Conservation (phyloP, 768 basidiomycete species). For the Termitomyces sp. region DNA sequence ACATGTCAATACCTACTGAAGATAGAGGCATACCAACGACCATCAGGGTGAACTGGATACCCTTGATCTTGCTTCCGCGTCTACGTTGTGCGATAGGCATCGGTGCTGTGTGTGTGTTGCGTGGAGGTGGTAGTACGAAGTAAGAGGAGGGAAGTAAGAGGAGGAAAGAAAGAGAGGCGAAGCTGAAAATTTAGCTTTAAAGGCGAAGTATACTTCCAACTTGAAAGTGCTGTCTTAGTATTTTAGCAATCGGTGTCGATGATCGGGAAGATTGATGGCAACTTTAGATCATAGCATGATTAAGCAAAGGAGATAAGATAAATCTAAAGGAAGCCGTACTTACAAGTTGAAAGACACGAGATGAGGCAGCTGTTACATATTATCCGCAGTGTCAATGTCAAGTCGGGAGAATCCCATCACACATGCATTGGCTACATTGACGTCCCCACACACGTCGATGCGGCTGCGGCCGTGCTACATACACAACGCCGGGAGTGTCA, state of each 20-base stretch:
- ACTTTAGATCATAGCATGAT: conserved; percentile 13
- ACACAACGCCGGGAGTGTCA: no score
- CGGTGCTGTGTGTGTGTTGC: conserved; percentile 7
- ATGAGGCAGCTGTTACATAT: no score
- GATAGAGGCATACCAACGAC: conserved; percentile 67
- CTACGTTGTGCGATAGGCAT: conserved; percentile 50
- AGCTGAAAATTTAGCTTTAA: conserved; percentile 6
- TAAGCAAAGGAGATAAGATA: conserved; percentile 10
- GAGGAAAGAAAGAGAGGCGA: conserved; percentile 7
- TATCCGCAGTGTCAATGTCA: neutral
- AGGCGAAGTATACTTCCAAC: neutral
- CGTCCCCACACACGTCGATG: neutral
- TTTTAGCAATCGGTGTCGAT: conserved; percentile 14
- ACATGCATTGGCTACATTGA: no score
- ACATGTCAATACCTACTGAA: neutral
- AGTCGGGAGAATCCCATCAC: no score
- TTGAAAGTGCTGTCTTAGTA: neutral
- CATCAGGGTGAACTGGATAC: conserved; percentile 86
- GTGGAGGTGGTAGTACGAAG: neutral
- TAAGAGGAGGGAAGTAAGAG: conserved; percentile 10
- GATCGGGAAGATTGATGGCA: conserved; percentile 4
- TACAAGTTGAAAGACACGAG: no score
- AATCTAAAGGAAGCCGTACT: no score
- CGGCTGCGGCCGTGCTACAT: no score
- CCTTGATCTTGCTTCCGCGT: conserved; percentile 81